Base-by-base conservation (phyloP, 225 moss, liverwort and hornwort species). In the Ulota crispa region DNA sequence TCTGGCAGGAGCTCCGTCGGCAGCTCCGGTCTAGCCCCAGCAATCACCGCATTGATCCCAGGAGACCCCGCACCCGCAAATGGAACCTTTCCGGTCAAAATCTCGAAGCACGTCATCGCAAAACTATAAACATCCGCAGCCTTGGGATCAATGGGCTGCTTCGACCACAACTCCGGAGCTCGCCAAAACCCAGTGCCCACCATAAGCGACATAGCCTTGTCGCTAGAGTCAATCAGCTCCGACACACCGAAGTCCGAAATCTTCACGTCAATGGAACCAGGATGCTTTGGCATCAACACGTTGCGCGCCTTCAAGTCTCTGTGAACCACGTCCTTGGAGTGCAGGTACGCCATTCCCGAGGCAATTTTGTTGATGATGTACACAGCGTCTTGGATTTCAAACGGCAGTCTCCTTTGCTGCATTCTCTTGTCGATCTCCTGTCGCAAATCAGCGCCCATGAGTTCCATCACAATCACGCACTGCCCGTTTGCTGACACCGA, bases 121-220 rank as follows among this genome's bases (percentile, higher is more conserved):
- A 80, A 84, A 18, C 87, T 87, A 32, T 83, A 87, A 6, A 87
- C 81, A 75, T 87, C 84, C 23, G 83, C 61, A 28, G 77, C 71
- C 45, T 83, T 31, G 57, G 3, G 36, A 30, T 65, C 53, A 26
- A 6, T 28, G 7, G 16, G 18, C 70, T 4, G 1, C 32, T 9
- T 0, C 12, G 32, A 72, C 9, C 76, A 59, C 21, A 86, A 42
- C 50, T 87, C 84, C 0, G 87, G 84, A 37, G 87, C 87, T 28
- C 84, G 69, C 84, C 81, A 84, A 14, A 55, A 82, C 24, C 36
- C 1, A 55, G 84, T 84, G 55, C 87, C 87, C 50, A 6, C 73
- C 36, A 2, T 23, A 9, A 11, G 27, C 0, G 13, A 0, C 3
- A 24, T 2, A 7, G 7, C 32, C 4, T 39, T 62, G 3, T 56